Base-by-base conservation (phyloP, 805 yeast species). In the Ogataea angusta region DNA sequence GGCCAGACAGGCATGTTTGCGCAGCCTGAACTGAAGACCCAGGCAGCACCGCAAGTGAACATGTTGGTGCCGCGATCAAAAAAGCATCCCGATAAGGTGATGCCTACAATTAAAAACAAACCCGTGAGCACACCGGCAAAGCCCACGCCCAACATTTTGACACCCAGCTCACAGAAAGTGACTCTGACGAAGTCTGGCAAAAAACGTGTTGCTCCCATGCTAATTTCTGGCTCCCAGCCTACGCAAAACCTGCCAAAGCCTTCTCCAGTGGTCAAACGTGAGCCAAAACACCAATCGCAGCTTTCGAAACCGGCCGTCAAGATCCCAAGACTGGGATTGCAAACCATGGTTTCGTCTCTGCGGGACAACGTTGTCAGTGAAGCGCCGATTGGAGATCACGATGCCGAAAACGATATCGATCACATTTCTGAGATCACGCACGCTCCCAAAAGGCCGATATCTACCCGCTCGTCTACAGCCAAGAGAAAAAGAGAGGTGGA, bases 181-280 rank as follows among this genome's bases (percentile, higher is more conserved):
- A 73, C 85, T 2, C 72, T 85, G 5, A 77, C 90, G 1, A 84
- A 85, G 51, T 81, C 82, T 27, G 93, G 93, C 4, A 79, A 78
- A 53, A 85, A 84, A 51, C 64, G 93, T 49, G 88, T 85, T 2
- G 75, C 85, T 1, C 95, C 93, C 5, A 68, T 80, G 16, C 60
- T 84, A 10, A 71, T 84, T 3, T 77, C 90, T 1, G 57, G 68
- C 1, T 6, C 46, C 5, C 27, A 28, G 16, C 34, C 38, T 15
- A 7, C 28, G 4, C 38, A 40, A 18, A 34, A 30, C 17, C 15
- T 34, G 5, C 34, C 38, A 5, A 40, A 24, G 19, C 26, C 38
- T 8, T 10, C 38, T 3, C 15, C 34, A 7, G 10, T 45, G 8
- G 15, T 48, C 17, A 59, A 50, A 48, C 22, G 52, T 48, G 35